Evolutionary conservation across 1,284 basidiomycete genomes (phyloP).

Genomic region (Tremellales sp.): DNA sequence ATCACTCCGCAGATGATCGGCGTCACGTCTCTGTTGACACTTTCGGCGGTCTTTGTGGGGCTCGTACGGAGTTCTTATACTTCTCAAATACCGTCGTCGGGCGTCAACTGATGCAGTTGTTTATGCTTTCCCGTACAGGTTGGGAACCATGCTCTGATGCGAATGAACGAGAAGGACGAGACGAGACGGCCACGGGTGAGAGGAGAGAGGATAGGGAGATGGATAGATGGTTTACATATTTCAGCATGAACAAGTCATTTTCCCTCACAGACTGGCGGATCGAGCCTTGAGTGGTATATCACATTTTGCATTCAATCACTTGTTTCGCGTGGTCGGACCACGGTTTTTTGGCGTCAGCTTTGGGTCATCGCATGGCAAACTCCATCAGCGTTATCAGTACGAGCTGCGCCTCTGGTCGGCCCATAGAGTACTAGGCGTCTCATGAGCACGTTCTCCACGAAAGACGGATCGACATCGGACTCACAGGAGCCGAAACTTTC

Average conservation of each 20-base stretch:
- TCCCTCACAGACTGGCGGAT: no score
- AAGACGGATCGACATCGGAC: conserved; percentile 4
- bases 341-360: background rate
- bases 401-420: conserved; percentile 34
- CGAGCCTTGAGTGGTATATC: no score
- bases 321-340: no score
- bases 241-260: conserved; percentile 2
- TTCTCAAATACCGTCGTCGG: background rate
- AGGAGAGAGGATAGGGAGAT: conserved; percentile 3
- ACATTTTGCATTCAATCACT: no score
- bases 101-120: conserved; percentile 30
- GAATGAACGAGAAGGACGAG: conserved; percentile 1
- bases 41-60: conserved; percentile 43
- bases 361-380: conserved; percentile 12
- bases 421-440: conserved; percentile 26
- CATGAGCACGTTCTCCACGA: background rate
- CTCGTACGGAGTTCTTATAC: conserved; percentile 40
- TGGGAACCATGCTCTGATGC: conserved; percentile 33
- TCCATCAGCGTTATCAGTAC: conserved; percentile 35
- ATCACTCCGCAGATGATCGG: conserved; percentile 27
- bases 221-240: conserved; percentile 1
- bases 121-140: conserved; percentile 17
- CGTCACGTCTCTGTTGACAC: conserved; percentile 30
- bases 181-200: background rate
- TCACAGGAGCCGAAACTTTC: conserved; percentile 24